Evolutionary conservation across 2,329 filamentous ascomycete species (phyloP), one percentile per base, ranked within the genome.

Genomic region (Cadophora malorum): DNA sequence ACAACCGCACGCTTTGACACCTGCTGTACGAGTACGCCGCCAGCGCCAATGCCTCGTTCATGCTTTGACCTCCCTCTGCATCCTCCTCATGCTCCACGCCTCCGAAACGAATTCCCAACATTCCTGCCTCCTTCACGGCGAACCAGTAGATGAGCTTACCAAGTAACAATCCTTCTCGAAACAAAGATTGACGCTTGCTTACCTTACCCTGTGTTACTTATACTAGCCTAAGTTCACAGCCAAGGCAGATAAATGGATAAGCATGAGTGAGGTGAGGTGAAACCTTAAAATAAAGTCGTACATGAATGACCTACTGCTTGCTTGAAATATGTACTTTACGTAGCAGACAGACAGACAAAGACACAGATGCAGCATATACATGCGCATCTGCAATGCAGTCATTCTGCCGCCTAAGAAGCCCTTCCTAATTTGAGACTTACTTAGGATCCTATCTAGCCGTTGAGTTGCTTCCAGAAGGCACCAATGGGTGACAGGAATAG

Each of bases 61-160:
- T 59, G 55, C 55, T n/a, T 33, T 59, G 31, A 33, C 55, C 33
- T 41, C 10, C 31, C 53, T n/a, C 28, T 58, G 28, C 28, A 28
- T 28, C 3, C 28, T 28, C 28, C 28, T 28, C 28, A 28, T 28
- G 4, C 31, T 23, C 16, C 31, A 5, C 52, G 6, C 23, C 6
- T 31, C 52, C 52, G 9, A 31, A 5, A 3, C 25, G 28, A n/a
- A 16, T 19, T 19, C 10, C 33, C 12, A n/a, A n/a, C 31, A 23
- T 21, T 59, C 31, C 6, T 12, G 8, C 31, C 7, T 28, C 33
- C 55, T n/a, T 19, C 33, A 19, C 31, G 9, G 21, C 7, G 12
- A 21, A 21, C 6, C 45, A 5, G n/a, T 49, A 21, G 19, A 49
- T 7, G n/a, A 28, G 28, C 28, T 28, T 28, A 28, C 28, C 28